Conservation (phyloP, 768 basidiomycete genomes). For the Suillus plorans region DNA sequence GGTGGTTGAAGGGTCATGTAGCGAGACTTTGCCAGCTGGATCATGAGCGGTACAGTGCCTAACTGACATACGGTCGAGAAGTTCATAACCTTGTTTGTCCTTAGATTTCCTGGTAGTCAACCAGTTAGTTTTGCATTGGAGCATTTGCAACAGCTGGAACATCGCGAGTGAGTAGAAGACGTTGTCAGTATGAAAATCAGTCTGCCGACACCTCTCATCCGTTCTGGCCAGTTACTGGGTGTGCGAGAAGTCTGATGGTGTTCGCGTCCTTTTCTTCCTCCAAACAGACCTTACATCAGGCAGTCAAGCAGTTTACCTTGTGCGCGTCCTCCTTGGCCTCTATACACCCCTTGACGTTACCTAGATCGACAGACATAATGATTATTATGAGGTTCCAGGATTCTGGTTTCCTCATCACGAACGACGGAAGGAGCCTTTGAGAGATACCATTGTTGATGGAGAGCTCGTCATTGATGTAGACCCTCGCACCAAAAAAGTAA, state of each 20-base stretch:
- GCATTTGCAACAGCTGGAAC: slow-evolving; percentile 76
- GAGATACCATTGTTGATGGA: slow-evolving; percentile 86
- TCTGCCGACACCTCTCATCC: slow-evolving; percentile 13
- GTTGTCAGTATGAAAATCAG: not conserved
- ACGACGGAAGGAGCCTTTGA: slow-evolving; percentile 61
- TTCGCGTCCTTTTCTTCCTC: slow-evolving; percentile 86
- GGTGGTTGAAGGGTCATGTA: slow-evolving; percentile 66
- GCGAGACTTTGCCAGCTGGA: slow-evolving; percentile 64
- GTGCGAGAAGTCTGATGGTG: slow-evolving; percentile 96
- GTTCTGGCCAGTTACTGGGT: slow-evolving; percentile 83
- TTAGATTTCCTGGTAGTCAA: slow-evolving; percentile 93
- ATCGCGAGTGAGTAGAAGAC: slow-evolving; percentile 61
- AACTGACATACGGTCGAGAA: not conserved
- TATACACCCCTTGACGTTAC: slow-evolving; percentile 8
- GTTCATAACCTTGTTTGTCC: slow-evolving; percentile 6
- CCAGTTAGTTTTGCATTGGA: slow-evolving; percentile 82
- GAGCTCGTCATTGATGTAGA: slow-evolving; percentile 93
- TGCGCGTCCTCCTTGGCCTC: slow-evolving; percentile 37
- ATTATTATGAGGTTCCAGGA: slow-evolving; percentile 71
- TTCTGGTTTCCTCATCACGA: slow-evolving; percentile 91
- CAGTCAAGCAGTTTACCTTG: slow-evolving; percentile 72
- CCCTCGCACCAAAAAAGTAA: slow-evolving; percentile 65
- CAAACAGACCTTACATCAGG: slow-evolving; percentile 51
- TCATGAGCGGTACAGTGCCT: slow-evolving; percentile 53
- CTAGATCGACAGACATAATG: slow-evolving; percentile 94